Percentiles rank a stretch among this genome's conserved stretches.
Conservation (phyloP, 345 rosid genomes). For the Moringa oleifera region DNA sequence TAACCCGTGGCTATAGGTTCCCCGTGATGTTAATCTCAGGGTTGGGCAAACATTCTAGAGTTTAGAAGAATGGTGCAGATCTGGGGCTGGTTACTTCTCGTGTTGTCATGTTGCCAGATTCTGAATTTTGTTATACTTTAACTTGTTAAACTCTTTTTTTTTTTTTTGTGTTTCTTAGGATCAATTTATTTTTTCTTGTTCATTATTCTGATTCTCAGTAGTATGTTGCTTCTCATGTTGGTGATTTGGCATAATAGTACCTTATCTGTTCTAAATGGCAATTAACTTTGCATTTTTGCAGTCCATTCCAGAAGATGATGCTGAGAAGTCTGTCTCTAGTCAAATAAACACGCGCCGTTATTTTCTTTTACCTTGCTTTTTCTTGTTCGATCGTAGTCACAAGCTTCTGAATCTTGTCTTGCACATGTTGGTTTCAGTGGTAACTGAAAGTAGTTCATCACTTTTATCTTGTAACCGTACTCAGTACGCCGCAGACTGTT, state of each 20-base stretch:
- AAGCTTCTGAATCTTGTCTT: conserved; percentile 43
- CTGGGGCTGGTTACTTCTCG: not conserved
- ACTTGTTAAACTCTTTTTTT: too few relatives aligned
- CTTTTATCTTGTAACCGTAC: conserved; percentile 17
- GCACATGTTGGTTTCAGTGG: conserved; percentile 29
- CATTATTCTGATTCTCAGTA: not conserved
- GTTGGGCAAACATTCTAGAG: too few relatives aligned
- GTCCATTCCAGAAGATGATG: conserved; percentile 45
- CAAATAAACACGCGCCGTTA: conserved; percentile 24
- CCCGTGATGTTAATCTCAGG: too few relatives aligned
- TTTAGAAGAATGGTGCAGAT: too few relatives aligned
- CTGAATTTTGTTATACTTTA: not conserved
- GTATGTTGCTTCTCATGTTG: conserved; percentile 1
- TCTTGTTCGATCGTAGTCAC: conserved; percentile 56
- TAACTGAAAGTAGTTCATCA: conserved; percentile 28
- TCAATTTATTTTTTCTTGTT: not conserved
- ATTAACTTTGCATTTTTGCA: conserved; percentile 28
- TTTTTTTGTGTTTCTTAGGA: too few relatives aligned
- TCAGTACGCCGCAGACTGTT: conserved; percentile 18
- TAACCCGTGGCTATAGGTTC: too few relatives aligned
- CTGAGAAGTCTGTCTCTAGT: conserved; percentile 19
- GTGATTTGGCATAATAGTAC: not conserved
- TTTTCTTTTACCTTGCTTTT: conserved; percentile 51
- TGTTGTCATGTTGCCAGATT: not conserved
- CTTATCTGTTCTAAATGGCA: not conserved